Base-by-base conservation (phyloP, 257 asterid genomes). In the Penstemon eatonii region DNA sequence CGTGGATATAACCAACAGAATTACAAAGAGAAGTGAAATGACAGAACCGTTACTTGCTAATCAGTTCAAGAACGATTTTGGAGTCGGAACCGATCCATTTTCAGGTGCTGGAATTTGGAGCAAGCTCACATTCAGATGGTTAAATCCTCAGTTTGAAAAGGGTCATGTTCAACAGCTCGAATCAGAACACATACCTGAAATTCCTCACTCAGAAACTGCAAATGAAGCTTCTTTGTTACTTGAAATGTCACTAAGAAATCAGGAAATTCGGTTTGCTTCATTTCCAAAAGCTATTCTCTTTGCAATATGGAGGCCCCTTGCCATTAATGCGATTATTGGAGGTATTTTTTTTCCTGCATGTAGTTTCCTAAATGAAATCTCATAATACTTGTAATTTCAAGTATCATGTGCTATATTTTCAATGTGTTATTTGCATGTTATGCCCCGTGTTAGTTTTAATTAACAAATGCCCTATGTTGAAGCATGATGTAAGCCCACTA, bases 81-180 rank as follows among this genome's bases (percentile, higher is more conserved):
- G 5, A 0, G 8, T 5, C 4, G 60, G 40, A 49, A 15, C 49
- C 55, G 88, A 80, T 67, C 83, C 83, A 4, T 81, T 78, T 77
- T 89, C 95, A 0, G 66, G 44, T 39, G 83, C 98, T 56, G 89
- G 95, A 56, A 75, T 87, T 56, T 89, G 96, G 98, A 87, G 91
- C 64, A 80, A 63, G 8, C 68, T 87, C 51, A 81, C 88, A 53
- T 89, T 92, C 52, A 79, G 61, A 69, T 92, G 98, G 98, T 87
- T 89, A 10, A 92, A 89, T 81, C 96, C 92, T 33, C 70, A 89
- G n/a, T 89, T 92, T 60, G 71, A 74, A 36, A 81, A 65, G 65
- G 98, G 98, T 0, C 84, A 50, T 60, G 13, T 11, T 0, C 79
- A 76, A 54, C 86, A 86, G 56, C 89, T 89, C 18, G 78, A 77